Percentiles rank a stretch among this genome's conserved stretches.
These are phyloP conservation scores for Copromyces sp. DNA, from an alignment of 495 filamentous ascomycete genomes.

Conservation along the genomic window DNA sequence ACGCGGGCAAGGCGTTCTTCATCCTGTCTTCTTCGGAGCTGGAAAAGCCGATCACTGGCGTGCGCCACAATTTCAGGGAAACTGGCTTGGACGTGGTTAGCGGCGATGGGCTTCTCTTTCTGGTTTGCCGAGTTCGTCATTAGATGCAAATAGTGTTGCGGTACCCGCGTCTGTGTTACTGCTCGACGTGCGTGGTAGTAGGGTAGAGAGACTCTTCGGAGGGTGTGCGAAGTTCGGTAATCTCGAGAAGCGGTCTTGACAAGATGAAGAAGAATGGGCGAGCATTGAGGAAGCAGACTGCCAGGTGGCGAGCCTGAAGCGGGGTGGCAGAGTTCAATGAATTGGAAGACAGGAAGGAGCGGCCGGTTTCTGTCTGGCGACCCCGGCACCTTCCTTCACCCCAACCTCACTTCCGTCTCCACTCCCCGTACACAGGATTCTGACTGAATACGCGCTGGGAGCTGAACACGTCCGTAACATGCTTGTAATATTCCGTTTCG, in stretches of 20 bases:
- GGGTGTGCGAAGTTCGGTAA: not conserved
- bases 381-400: not conserved
- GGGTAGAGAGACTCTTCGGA: not conserved
- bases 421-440: not conserved
- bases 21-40: no score
- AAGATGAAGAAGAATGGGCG: not conserved
- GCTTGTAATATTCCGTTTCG: not conserved
- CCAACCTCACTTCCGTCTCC: not conserved
- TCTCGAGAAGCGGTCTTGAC: not conserved
- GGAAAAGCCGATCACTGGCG: no score
- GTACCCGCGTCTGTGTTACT: no score
- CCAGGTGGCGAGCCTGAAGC: not conserved
- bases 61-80: no score
- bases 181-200: no score
- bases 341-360: not conserved
- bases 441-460: not conserved
- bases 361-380: not conserved
- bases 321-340: not conserved
- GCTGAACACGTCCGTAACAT: not conserved
- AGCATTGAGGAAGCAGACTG: not conserved
- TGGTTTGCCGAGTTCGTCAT: no score
- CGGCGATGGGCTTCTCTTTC: no score
- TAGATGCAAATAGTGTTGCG: no score
- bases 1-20: no score
- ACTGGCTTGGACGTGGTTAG: no score